Evolutionary conservation across 2,329 filamentous ascomycete genomes (phyloP).

Genomic region (Cordyceps tenuipes): DNA sequence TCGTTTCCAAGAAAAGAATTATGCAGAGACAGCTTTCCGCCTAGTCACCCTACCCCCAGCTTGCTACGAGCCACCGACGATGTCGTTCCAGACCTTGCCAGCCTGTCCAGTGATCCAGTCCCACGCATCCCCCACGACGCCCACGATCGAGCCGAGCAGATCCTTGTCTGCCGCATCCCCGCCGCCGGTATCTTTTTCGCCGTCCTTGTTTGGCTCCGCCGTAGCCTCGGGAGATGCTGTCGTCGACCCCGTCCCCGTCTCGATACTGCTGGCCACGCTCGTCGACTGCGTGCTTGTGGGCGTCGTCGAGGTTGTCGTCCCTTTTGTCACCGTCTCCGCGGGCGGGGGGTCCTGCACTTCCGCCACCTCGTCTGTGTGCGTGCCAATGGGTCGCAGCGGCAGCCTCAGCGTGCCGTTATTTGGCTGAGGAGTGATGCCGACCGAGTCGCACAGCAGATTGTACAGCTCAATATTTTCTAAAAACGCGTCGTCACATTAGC

Average conservation of each 20-base stretch:
- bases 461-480: slow-evolving; percentile 91
- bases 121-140: slow-evolving; percentile 7
- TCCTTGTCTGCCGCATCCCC: neutral
- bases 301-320: neutral
- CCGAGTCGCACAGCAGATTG: slow-evolving; percentile 84
- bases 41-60: neutral
- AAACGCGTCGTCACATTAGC: neutral
- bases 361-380: slow-evolving; percentile 45
- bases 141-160: neutral
- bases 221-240: neutral
- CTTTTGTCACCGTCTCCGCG: slow-evolving; percentile 9
- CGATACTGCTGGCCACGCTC: slow-evolving; percentile 6
- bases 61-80: neutral
- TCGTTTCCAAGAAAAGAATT: neutral
- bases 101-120: slow-evolving; percentile 13
- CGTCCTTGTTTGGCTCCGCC: neutral
- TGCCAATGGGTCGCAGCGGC: slow-evolving; percentile 55
- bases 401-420: slow-evolving; percentile 85
- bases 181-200: neutral
- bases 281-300: slow-evolving; percentile 6
- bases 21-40: neutral
- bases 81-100: slow-evolving; percentile 10
- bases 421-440: slow-evolving; percentile 62
- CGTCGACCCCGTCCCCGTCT: too few relatives aligned
- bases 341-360: slow-evolving; percentile 45